Conservation (phyloP, 2,329 filamentous ascomycete genomes). For the Coniosporium tulheliwenetii region DNA sequence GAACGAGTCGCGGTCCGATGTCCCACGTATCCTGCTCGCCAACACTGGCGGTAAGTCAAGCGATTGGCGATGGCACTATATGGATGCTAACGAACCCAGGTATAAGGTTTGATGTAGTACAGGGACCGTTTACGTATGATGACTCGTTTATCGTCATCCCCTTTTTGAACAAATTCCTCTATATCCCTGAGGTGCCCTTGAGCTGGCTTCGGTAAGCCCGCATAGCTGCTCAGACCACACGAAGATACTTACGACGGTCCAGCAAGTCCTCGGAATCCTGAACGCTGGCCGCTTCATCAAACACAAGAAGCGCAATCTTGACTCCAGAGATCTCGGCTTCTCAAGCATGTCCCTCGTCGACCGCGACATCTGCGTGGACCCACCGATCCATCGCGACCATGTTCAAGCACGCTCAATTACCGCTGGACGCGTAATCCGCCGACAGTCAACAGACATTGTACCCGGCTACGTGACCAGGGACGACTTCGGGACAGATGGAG, state of each 20-base stretch:
- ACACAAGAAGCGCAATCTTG: conserved; percentile 17
- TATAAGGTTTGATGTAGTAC: conserved; percentile 45
- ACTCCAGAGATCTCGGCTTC: conserved; percentile 18
- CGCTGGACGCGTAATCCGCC: conserved; percentile 30
- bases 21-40: conserved; percentile 39
- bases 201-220: conserved; percentile 15
- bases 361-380: conserved; percentile 33
- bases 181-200: conserved; percentile 34
- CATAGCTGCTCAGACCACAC: not conserved
- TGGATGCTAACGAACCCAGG: conserved; percentile 8
- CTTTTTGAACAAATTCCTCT: conserved; percentile 37
- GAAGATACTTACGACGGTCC: too few relatives aligned
- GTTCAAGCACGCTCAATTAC: conserved; percentile 13
- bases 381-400: conserved; percentile 18
- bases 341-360: conserved; percentile 16
- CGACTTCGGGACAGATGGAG: conserved; percentile 40
- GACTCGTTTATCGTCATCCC: conserved; percentile 40
- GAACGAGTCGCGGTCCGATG: conserved; percentile 33
- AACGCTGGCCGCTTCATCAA: conserved; percentile 23
- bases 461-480: conserved; percentile 40
- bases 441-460: conserved; percentile 24
- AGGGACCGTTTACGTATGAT: conserved; percentile 45
- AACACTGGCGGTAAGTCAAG: conserved; percentile 33
- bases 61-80: too few relatives aligned
- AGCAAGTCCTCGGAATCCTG: conserved; percentile 22